Conservation (phyloP, 2,329 filamentous ascomycete genomes). For the Orbilia blumenaviensis region DNA sequence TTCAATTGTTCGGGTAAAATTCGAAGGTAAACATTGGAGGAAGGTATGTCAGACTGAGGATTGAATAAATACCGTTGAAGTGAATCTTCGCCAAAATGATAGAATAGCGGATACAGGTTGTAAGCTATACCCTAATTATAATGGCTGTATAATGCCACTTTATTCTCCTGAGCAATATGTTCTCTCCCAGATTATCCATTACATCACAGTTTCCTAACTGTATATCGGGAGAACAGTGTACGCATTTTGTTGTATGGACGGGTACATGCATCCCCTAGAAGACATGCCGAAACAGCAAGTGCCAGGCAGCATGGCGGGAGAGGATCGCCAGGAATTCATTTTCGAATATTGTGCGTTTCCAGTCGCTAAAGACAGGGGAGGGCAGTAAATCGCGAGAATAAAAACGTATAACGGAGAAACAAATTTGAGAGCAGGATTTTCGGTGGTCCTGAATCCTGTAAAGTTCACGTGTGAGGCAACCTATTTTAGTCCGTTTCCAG, state of each 20-base stretch:
- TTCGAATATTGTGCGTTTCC: neutral
- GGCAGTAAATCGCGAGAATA: neutral
- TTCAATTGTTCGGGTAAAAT: no score
- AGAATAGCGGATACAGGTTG: no score
- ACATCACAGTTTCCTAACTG: conserved; percentile 9
- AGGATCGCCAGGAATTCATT: neutral
- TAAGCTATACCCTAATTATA: no score
- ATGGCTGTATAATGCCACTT: no score
- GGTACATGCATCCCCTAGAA: conserved; percentile 6
- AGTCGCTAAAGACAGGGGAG: conserved; percentile 1
- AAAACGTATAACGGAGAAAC: conserved; percentile 14
- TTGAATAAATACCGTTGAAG: neutral
- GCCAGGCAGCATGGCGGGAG: neutral
- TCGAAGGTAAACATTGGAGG: no score
- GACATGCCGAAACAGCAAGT: neutral
- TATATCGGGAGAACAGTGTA: conserved; percentile 32
- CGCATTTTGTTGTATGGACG: conserved; percentile 27
- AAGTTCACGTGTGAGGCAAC: conserved; percentile 11
- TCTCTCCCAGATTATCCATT: neutral
- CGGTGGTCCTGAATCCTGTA: conserved; percentile 7
- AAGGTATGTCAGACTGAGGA: neutral
- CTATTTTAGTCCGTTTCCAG: conserved; percentile 20
- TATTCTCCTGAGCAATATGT: no score
- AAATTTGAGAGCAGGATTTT: conserved; percentile 12
- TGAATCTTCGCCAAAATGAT: neutral